A percentile compares a stretch with the other conserved stretches of the same genome.
These are phyloP conservation scores for Kokia cookei DNA, from an alignment of 441 rosid species.

Conservation along the genomic window DNA sequence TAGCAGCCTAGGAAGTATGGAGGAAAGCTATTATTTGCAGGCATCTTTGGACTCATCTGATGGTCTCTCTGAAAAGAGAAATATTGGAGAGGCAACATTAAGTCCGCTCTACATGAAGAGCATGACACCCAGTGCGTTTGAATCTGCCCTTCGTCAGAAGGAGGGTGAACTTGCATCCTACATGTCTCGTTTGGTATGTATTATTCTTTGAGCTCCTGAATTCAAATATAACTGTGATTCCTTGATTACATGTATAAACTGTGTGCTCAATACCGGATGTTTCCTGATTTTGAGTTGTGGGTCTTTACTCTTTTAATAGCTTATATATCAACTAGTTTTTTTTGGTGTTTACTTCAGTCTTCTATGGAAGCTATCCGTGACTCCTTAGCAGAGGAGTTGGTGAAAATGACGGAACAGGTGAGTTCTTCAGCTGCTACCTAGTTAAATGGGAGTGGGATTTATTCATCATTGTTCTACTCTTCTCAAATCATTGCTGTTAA, in stretches of 20 bases:
- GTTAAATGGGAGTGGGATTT: constrained; percentile 15
- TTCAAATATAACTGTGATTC: neutral
- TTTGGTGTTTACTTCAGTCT: constrained; percentile 43
- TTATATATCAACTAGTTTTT: neutral
- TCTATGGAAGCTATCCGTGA: constrained; percentile 95
- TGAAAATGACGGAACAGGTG: constrained; percentile 90
- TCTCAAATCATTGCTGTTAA: neutral
- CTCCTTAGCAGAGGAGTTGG: constrained; percentile 96
- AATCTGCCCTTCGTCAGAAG: constrained; percentile 91
- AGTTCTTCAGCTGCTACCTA: constrained; percentile 10
- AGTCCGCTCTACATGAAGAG: constrained; percentile 86
- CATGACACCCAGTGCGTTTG: constrained; percentile 89
- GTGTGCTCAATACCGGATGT: neutral
- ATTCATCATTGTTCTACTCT: neutral
- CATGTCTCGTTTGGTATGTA: constrained; percentile 89
- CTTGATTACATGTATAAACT: neutral
- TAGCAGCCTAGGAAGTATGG: constrained; percentile 89
- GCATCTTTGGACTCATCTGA: constrained; percentile 89
- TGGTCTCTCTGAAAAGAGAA: constrained; percentile 66
- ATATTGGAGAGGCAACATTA: constrained; percentile 52
- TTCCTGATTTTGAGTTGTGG: neutral
- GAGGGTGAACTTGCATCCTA: constrained; percentile 98
- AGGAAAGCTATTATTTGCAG: constrained; percentile 94
- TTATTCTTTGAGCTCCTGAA: neutral
- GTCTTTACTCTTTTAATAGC: neutral